Evolutionary conservation across 495 filamentous ascomycete species (phyloP).

Genomic region (Hypoxylon rickii): DNA sequence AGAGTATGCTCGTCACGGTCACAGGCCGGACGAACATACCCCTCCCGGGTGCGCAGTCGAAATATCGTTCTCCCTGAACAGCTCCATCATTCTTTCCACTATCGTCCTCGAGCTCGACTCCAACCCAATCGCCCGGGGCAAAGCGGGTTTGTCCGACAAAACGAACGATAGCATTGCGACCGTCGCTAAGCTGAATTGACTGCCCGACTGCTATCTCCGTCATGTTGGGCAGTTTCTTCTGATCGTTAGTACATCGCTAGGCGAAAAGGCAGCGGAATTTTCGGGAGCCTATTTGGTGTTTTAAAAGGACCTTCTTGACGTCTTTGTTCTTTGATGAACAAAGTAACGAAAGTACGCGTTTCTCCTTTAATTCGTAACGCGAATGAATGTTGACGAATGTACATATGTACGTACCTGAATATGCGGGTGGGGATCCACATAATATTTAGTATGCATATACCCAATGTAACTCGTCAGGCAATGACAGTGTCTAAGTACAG

Average conservation of each 20-base stretch:
- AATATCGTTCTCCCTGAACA: slow-evolving; percentile 88
- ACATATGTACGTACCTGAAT: too few relatives aligned
- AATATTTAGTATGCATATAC: too few relatives aligned
- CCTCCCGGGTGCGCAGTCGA: slow-evolving; percentile 75
- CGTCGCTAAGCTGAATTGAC: slow-evolving; percentile 71
- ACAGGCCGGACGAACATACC: slow-evolving; percentile 88
- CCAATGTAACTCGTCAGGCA: too few relatives aligned
- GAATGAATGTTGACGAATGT: slow-evolving; percentile 29
- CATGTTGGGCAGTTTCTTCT: slow-evolving; percentile 38
- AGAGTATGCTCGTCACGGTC: slow-evolving; percentile 63
- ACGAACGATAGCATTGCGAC: slow-evolving; percentile 74
- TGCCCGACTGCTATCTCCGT: slow-evolving; percentile 51
- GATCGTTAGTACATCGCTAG: slow-evolving; percentile 30
- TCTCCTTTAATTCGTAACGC: slow-evolving; percentile 33
- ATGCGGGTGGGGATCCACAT: too few relatives aligned
- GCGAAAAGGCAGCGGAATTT: too few relatives aligned
- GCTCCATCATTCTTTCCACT: slow-evolving; percentile 94
- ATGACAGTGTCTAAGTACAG: too few relatives aligned
- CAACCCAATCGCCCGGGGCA: slow-evolving; percentile 83
- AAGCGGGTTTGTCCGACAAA: slow-evolving; percentile 82
- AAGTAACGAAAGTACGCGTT: too few relatives aligned
- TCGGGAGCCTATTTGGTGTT: too few relatives aligned
- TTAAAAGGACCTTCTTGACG: slow-evolving; percentile 10
- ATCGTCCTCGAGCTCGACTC: slow-evolving; percentile 83
- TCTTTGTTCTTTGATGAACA: slow-evolving; percentile 22